Base-by-base conservation (phyloP, 441 rosid species). In the Croton setiger region DNA sequence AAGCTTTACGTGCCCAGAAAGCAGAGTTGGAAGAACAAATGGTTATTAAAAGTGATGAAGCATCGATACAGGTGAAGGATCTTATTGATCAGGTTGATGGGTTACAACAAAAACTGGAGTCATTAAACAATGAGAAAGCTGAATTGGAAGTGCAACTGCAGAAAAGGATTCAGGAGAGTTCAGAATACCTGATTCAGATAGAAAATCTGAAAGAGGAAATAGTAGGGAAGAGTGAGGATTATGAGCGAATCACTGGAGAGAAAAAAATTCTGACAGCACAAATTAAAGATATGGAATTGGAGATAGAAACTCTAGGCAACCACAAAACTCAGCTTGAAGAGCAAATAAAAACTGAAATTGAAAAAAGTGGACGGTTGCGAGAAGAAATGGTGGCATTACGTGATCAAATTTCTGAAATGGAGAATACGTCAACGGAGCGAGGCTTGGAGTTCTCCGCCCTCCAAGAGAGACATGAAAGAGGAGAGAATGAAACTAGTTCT, bases 61-160 rank as follows among this genome's bases (percentile, higher is more conserved):
- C 86, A 49, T 83, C 86, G 2, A 70, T 36, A 64, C 89, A 51
- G 47, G 58, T 76, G 45, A 78, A 78, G 59, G 76, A 75, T 48
- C 68, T 86, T 21, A 60, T 71, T 74, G 83, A 80, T 64, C 87
- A 85, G 77, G 69, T 78, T 57, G 61, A 68, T 49, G 56, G 52
- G 60, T 81, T 88, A 81, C 83, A 81, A 67, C 83, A 83, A 66
- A 77, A 92, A 78, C 59, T 86, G 72, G 87, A 64, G 72, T 80
- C 83, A 45, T 77, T 88, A 53, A 75, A 67, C 17, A 76, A 75
- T 71, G 84, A 85, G 70, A 90, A 81, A 76, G 83, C 82, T 59
- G 89, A 83, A 63, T 68, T 84, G 35, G 86, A 82, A 71, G 58
- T 73, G 63, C 87, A 88, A 59, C 88, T 86, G 62, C 84, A 84